phyloP scores from a whole-genome alignment of 1,139 yeast species.

The Candida gigantensis region DNA sequence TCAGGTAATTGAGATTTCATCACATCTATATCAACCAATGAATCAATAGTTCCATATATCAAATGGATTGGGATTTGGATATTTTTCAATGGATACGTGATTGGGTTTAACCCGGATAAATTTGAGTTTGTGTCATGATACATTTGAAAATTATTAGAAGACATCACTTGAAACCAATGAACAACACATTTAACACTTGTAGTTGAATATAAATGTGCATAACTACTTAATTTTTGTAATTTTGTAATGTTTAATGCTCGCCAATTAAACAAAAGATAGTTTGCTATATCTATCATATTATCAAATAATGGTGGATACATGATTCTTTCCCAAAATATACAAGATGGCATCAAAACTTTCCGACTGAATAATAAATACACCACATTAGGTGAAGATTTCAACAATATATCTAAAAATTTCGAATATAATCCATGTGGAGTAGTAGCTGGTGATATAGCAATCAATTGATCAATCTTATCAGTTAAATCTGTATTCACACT shows the following conservation, averaged over 20 bases:
- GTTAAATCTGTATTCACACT: slow-evolving; percentile 72
- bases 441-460: slow-evolving; percentile 92
- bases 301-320: slow-evolving; percentile 84
- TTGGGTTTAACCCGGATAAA: slow-evolving; percentile 42
- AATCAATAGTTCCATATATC: slow-evolving; percentile 78
- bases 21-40: slow-evolving; percentile 79
- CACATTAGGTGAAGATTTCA: slow-evolving; percentile 77
- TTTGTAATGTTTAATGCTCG: slow-evolving; percentile 64
- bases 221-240: slow-evolving; percentile 73
- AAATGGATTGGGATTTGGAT: slow-evolving; percentile 71
- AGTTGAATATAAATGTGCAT: slow-evolving; percentile 83
- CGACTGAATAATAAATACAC: slow-evolving; percentile 76
- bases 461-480: slow-evolving; percentile 64
- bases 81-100: slow-evolving; percentile 51
- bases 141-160: slow-evolving; percentile 83
- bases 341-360: slow-evolving; percentile 70
- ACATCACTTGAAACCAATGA: slow-evolving; percentile 94
- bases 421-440: slow-evolving; percentile 87
- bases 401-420: slow-evolving; percentile 69
- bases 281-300: slow-evolving; percentile 68
- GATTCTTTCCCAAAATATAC: slow-evolving; percentile 78
- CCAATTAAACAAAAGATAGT: slow-evolving; percentile 77
- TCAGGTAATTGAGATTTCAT: slow-evolving; percentile 60
- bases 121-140: slow-evolving; percentile 57
- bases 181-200: slow-evolving; percentile 91